Evolutionary conservation across 306 rosid species (phyloP).

Genomic region (Ochetophila trinervis): DNA sequence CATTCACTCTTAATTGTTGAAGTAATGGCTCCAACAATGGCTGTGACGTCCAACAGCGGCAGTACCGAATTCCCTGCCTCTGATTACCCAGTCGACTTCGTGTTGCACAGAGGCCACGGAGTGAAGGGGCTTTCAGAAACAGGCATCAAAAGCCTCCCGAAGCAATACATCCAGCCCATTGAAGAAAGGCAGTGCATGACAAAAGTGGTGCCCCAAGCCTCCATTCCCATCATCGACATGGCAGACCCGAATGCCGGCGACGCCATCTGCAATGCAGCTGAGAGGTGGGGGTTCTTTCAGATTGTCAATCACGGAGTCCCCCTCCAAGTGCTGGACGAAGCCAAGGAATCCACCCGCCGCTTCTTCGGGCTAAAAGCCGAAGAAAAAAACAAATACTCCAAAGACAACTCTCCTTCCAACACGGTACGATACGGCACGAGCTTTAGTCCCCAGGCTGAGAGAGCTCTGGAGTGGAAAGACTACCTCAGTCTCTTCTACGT

Average conservation of each 20-base stretch:
- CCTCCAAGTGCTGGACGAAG: conserved; percentile 33
- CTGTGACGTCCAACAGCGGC: neutral
- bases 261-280: conserved; percentile 53
- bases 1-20: too few relatives aligned
- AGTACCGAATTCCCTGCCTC: conserved; percentile 1
- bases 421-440: conserved; percentile 48
- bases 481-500: conserved; percentile 53
- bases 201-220: conserved; percentile 12
- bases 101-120: conserved; percentile 46
- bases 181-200: conserved; percentile 33
- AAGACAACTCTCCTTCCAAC: conserved; percentile 33
- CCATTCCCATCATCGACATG: conserved; percentile 59
- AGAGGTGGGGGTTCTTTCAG: conserved; percentile 65
- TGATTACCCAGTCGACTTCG: conserved; percentile 34
- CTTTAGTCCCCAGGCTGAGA: conserved; percentile 51
- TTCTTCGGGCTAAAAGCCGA: conserved; percentile 42
- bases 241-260: conserved; percentile 33
- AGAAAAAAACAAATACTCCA: conserved; percentile 42
- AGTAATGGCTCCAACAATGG: conserved; percentile 27
- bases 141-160: conserved; percentile 43
- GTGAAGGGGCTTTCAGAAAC: conserved; percentile 56
- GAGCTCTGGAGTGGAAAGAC: conserved; percentile 66
- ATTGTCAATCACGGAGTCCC: conserved; percentile 58
- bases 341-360: conserved; percentile 45
- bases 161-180: conserved; percentile 51